Percentiles rank a stretch among this genome's conserved stretches.
Evolutionary conservation across 768 basidiomycete genomes (phyloP).

Genomic region (Leccinum disarticulatum): DNA sequence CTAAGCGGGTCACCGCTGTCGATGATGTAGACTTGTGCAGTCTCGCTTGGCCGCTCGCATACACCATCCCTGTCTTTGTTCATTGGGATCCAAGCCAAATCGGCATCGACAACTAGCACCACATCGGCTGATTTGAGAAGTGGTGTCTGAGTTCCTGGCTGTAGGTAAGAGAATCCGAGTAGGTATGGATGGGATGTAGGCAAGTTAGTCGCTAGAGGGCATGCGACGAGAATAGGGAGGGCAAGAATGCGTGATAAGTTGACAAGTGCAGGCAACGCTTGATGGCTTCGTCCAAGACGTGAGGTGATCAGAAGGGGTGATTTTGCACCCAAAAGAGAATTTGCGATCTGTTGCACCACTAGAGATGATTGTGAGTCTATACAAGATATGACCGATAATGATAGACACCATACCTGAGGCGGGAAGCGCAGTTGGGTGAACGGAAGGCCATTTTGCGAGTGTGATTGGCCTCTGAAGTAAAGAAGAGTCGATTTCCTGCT

Average conservation of each 20-base stretch:
- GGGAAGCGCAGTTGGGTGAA: constrained; percentile 52
- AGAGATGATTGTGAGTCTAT: not conserved
- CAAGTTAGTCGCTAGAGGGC: constrained; percentile 51
- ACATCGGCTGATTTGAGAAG: constrained; percentile 57
- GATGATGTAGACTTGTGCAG: constrained; percentile 56
- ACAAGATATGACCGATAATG: not conserved
- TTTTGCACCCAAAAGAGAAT: constrained; percentile 48
- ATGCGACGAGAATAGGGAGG: constrained; percentile 53
- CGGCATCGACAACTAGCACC: constrained; percentile 63
- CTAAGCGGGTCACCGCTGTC: constrained; percentile 66
- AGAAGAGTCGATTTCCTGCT: constrained; percentile 52
- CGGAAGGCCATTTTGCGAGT: constrained; percentile 48
- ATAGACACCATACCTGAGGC: constrained; percentile 29
- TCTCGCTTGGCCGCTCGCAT: constrained; percentile 35
- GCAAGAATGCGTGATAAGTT: constrained; percentile 50
- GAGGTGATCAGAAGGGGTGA: constrained; percentile 67
- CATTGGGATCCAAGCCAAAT: constrained; percentile 63
- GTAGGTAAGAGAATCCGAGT: constrained; percentile 52
- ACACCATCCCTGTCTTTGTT: constrained; percentile 37
- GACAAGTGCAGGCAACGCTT: constrained; percentile 45
- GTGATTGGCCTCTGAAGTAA: constrained; percentile 33
- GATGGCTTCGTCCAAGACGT: constrained; percentile 54
- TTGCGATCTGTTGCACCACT: constrained; percentile 42
- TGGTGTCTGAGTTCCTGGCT: constrained; percentile 42
- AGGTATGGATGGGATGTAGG: constrained; percentile 58